Evolutionary conservation across 148 eudicot genomes (phyloP).

Genomic region (Cornus controversa): DNA sequence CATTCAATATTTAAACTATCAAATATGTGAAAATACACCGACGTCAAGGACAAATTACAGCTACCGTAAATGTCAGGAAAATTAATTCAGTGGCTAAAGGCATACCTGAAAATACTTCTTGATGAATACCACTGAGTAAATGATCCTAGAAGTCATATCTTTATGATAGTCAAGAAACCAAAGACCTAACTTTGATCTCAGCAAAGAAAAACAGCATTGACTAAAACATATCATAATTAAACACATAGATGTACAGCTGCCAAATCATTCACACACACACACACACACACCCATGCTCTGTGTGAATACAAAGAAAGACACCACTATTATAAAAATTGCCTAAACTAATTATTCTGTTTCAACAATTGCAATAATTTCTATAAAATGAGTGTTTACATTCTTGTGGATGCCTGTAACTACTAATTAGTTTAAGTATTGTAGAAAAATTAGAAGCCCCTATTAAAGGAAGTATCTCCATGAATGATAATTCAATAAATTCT

Average conservation of each 20-base stretch:
- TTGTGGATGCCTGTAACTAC: background rate
- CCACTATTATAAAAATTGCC: background rate
- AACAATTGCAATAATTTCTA: background rate
- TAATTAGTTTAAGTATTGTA: background rate
- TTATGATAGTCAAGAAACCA: conserved; percentile 46
- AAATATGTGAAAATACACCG: background rate
- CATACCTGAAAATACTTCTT: conserved; percentile 82
- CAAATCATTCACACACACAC: too few relatives aligned
- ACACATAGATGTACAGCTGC: background rate
- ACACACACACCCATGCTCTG: background rate
- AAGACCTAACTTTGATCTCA: conserved; percentile 1
- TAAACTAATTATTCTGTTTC: background rate
- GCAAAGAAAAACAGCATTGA: background rate
- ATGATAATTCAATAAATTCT: background rate
- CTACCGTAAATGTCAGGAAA: background rate
- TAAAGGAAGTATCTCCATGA: background rate
- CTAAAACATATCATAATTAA: background rate
- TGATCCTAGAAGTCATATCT: conserved; percentile 88
- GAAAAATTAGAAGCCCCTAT: background rate
- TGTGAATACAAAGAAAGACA: background rate
- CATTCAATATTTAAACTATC: background rate
- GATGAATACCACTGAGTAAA: conserved; percentile 81
- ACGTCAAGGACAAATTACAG: background rate
- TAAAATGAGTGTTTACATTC: background rate
- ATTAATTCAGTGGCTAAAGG: background rate